Percentiles rank a stretch among this genome's conserved stretches.
Conservation (phyloP, 345 rosid species). For the Leavenworthia alabamica region DNA sequence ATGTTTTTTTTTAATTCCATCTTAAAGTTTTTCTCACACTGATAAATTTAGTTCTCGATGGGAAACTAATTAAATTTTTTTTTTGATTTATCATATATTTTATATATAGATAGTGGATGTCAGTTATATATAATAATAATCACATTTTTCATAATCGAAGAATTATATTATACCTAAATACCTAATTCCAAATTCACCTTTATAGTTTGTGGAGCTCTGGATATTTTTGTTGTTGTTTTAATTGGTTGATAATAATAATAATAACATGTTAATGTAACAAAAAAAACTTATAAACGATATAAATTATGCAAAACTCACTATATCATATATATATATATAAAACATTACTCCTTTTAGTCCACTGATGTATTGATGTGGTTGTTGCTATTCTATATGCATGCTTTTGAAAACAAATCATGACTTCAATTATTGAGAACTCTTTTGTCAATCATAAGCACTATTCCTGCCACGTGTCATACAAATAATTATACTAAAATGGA, state of each 20-base stretch:
- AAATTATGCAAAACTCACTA: background rate
- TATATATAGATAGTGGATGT: no score
- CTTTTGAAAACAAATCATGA: slow-evolving; percentile 17
- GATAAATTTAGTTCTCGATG: no score
- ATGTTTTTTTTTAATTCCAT: no score
- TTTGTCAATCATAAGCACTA: slow-evolving; percentile 33
- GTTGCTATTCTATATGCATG: slow-evolving; percentile 29
- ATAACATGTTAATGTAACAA: background rate
- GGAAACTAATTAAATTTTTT: no score
- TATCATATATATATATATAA: background rate
- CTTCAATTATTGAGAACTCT: slow-evolving; percentile 24
- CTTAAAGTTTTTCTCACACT: no score
- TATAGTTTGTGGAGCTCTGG: background rate
- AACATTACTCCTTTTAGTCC: slow-evolving; percentile 6
- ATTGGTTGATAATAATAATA: background rate
- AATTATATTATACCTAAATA: no score
- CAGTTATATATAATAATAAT: no score
- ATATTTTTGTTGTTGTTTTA: background rate
- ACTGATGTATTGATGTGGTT: slow-evolving; percentile 6
- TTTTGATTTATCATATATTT: no score
- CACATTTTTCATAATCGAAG: background rate
- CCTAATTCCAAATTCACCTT: background rate
- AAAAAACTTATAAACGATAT: background rate
- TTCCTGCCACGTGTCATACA: slow-evolving; percentile 19
- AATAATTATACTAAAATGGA: background rate